Conservation (phyloP, 2,329 filamentous ascomycete species). For the Myotisia sp. region DNA sequence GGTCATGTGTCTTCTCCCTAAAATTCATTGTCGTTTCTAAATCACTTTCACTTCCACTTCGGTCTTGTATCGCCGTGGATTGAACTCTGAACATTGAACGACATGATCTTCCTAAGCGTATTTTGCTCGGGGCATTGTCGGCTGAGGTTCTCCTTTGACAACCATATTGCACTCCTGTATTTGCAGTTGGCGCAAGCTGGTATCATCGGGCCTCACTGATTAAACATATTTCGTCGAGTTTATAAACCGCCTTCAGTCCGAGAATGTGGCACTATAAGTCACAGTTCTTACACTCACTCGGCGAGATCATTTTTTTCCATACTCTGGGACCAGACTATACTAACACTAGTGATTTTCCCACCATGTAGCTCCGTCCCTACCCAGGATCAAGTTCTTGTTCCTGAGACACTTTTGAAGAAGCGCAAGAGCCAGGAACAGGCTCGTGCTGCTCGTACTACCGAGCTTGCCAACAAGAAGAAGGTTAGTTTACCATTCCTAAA, state of each 20-base stretch:
- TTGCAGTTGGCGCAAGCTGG: slow-evolving; percentile 16
- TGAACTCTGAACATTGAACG: slow-evolving; percentile 26
- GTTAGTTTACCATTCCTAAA: slow-evolving; percentile 44
- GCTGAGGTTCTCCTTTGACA: slow-evolving; percentile 44
- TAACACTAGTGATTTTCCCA: slow-evolving; percentile 42
- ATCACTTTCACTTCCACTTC: slow-evolving; percentile 16
- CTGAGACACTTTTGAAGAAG: slow-evolving; percentile 99
- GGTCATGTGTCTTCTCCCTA: slow-evolving; percentile 48
- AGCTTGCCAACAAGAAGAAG: slow-evolving; percentile 75
- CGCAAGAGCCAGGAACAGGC: slow-evolving; percentile 99
- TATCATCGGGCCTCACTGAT: slow-evolving; percentile 48
- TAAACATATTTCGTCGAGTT: slow-evolving; percentile 69
- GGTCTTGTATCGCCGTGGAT: slow-evolving; percentile 7
- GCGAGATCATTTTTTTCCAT: slow-evolving; percentile 54
- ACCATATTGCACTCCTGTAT: slow-evolving; percentile 9
- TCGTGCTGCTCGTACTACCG: slow-evolving; percentile 70
- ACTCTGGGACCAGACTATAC: slow-evolving; percentile 66
- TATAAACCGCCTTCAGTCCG: slow-evolving; percentile 47
- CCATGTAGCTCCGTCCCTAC: slow-evolving; percentile 69
- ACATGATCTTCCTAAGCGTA: slow-evolving; percentile 40
- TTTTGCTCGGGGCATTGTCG: slow-evolving; percentile 55
- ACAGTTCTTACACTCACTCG: slow-evolving; percentile 85
- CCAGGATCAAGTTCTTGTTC: slow-evolving; percentile 89
- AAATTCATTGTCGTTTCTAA: slow-evolving; percentile 57
- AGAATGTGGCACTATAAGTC: slow-evolving; percentile 82